phyloP scores from a whole-genome alignment of 202 grass and related monocot species.

The Saccharum hybrid region DNA sequence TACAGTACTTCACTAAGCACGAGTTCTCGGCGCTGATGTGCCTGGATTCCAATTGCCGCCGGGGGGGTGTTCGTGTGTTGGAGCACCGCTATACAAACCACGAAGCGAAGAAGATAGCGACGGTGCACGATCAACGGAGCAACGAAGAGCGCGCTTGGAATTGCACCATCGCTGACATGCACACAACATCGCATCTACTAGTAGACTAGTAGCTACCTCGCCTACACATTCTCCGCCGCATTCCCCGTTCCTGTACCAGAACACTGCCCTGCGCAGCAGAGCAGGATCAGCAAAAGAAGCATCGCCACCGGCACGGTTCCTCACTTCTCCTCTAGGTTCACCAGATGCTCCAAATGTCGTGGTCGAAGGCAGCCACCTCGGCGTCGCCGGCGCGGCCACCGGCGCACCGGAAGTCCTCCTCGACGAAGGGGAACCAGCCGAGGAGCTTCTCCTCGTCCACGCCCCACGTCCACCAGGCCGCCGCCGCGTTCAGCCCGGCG shows the following conservation, averaged over 20 bases:
- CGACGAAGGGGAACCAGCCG: constrained; percentile 83
- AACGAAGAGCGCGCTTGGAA: constrained; percentile 4
- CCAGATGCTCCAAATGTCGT: constrained; percentile 66
- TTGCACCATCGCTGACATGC: neutral
- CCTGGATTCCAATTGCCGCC: too few relatives aligned
- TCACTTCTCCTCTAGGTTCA: neutral
- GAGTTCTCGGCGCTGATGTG: too few relatives aligned
- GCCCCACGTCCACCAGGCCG: constrained; percentile 60
- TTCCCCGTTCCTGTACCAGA: neutral
- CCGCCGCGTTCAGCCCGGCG: constrained; percentile 36
- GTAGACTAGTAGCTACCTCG: constrained; percentile 13
- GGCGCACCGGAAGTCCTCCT: constrained; percentile 61
- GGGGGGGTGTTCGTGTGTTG: too few relatives aligned
- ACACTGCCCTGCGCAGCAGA: neutral
- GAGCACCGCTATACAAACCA: too few relatives aligned
- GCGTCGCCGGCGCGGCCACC: constrained; percentile 9
- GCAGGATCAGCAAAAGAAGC: neutral
- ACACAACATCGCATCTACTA: neutral
- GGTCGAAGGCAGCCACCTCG: constrained; percentile 46
- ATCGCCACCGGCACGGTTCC: neutral
- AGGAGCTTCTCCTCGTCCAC: constrained; percentile 71
- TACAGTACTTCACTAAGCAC: too few relatives aligned
- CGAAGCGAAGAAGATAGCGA: neutral
- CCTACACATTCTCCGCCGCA: constrained; percentile 2
- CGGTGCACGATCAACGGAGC: neutral